Percentiles rank a stretch among this genome's conserved stretches.
Evolutionary conservation across 768 basidiomycete genomes (phyloP).

Genomic region (Mrakia hoshinonis): DNA sequence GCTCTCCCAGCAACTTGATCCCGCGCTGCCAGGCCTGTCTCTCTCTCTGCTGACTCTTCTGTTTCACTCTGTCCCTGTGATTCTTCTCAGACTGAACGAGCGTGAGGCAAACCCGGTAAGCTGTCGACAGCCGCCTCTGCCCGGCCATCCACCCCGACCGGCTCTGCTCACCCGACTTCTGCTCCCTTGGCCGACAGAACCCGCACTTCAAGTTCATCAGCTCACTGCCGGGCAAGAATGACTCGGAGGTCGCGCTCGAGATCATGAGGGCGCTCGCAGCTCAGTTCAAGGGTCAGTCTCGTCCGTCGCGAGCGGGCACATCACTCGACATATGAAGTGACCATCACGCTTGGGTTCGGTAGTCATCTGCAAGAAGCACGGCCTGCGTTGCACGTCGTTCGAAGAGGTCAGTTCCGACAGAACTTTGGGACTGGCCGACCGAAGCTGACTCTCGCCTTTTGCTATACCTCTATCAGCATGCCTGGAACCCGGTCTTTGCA

Average conservation of each 20-base stretch:
- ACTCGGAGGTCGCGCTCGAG: not conserved
- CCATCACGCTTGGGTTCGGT: not conserved
- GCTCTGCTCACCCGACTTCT: not conserved
- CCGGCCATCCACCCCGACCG: not conserved
- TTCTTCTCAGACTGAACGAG: not conserved
- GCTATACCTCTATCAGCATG: not conserved
- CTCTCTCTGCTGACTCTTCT: too few relatives aligned
- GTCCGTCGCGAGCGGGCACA: not conserved
- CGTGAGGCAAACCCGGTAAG: not conserved
- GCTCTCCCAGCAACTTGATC: too few relatives aligned
- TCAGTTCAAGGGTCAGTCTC: not conserved
- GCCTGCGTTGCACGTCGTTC: not conserved
- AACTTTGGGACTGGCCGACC: too few relatives aligned
- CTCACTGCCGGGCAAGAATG: not conserved
- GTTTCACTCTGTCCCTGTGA: too few relatives aligned
- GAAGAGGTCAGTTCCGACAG: conserved; percentile 3
- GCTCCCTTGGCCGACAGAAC: not conserved
- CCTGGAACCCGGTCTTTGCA: conserved; percentile 3
- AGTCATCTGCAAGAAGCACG: conserved; percentile 13
- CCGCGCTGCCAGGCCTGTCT: too few relatives aligned
- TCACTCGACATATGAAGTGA: too few relatives aligned
- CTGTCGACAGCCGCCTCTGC: not conserved
- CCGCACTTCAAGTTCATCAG: conserved; percentile 10
- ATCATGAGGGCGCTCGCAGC: conserved; percentile 13
- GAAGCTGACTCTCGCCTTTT: not conserved